Evolutionary conservation across 129 eudicot species (phyloP), one percentile per base, ranked within the genome.

Genomic region (Centella asiatica): DNA sequence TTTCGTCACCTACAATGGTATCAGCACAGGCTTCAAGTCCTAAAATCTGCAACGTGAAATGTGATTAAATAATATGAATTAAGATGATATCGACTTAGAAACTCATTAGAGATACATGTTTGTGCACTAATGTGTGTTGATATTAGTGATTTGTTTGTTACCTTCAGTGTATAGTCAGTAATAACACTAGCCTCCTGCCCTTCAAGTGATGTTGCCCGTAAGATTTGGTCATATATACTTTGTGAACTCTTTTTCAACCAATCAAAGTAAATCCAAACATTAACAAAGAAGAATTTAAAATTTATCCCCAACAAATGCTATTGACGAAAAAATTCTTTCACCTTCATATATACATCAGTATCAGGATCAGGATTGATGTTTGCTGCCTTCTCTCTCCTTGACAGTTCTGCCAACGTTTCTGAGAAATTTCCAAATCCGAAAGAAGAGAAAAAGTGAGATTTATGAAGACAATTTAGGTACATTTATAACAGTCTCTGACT

Each of bases 291-390:
- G n/a, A n/a, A n/a, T n/a, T n/a, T n/a, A n/a, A n/a, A n/a, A n/a
- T n/a, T n/a, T n/a, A n/a, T n/a, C n/a, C n/a, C n/a, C n/a, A n/a
- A n/a, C n/a, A n/a, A n/a, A n/a, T n/a, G n/a, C n/a, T n/a, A n/a
- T 13, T 17, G 53, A 39, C 64, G 10, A n/a, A n/a, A n/a, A n/a
- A n/a, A n/a, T n/a, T 37, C 55, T 17, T 15, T 74, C 73, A 79
- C 96, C 87, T 89, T 89, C 94, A 89, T 82, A 75, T 44, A 85
- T 34, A 85, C 22, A 82, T 89, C 97, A 37, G 85, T 34, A 66
- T 89, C 87, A 27, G 95, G 85, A 74, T 89, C 97, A 60, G 97
- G 97, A 72, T 85, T 85, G 24, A 88, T 82, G 54, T 74, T 82
- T 29, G 94, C 90, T 11, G 64, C 74, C 67, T 84, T 82, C 71